Conservation (phyloP, 73 alveolate species). For the Paramecium primaurelia region DNA sequence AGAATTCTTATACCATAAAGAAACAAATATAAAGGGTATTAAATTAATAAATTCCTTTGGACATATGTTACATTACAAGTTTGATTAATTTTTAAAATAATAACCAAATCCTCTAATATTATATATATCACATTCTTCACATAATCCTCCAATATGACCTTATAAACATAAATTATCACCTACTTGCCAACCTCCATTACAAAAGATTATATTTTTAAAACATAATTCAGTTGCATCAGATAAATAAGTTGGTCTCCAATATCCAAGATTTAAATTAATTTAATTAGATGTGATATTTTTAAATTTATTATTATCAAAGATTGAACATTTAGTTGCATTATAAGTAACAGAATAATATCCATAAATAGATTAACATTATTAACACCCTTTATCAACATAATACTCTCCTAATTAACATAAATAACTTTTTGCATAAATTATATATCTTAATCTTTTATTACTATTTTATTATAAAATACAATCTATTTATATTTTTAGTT, state of each 20-base stretch:
- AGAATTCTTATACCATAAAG: neutral
- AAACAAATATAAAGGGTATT: neutral
- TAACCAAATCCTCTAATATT: neutral
- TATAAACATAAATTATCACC: neutral
- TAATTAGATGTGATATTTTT: neutral
- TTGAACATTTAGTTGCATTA: neutral
- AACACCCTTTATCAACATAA: neutral
- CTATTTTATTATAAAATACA: neutral
- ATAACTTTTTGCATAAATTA: neutral
- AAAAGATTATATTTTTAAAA: neutral
- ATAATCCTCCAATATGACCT: constrained; percentile 50
- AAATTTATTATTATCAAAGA: neutral
- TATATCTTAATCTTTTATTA: neutral
- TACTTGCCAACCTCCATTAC: constrained; percentile 17
- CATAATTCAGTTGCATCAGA: neutral
- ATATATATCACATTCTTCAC: constrained; percentile 41
- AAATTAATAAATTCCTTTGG: neutral
- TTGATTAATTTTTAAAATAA: neutral
- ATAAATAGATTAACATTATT: neutral
- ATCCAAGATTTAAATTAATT: neutral
- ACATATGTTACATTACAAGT: neutral
- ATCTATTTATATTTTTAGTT: neutral
- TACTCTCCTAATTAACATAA: neutral
- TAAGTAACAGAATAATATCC: neutral
- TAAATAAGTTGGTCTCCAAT: neutral